These are phyloP conservation scores for Ascochyta viciae-villosae DNA, from an alignment of 2,329 filamentous ascomycete species.

Conservation along the genomic window DNA sequence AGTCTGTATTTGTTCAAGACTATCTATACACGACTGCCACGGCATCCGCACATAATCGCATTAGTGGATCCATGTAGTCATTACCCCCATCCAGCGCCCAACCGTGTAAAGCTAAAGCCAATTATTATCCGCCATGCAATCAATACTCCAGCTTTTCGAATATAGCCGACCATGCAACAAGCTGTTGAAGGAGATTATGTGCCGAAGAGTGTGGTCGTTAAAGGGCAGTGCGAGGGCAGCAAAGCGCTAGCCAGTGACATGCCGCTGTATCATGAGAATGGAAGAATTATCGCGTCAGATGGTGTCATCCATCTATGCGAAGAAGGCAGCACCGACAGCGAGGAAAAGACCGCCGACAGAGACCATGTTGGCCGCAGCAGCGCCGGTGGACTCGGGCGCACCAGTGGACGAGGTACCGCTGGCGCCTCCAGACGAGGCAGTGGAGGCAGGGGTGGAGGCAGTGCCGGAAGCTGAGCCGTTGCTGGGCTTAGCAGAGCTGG, in stretches of 20 bases:
- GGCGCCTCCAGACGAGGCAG: slow-evolving; percentile 9
- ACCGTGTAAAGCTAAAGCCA: slow-evolving; percentile 10
- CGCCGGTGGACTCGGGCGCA: slow-evolving; percentile 30
- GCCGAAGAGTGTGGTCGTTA: slow-evolving; percentile 21
- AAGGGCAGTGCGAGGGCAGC: slow-evolving; percentile 4
- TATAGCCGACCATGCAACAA: slow-evolving; percentile 22
- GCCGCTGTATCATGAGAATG: slow-evolving; percentile 16
- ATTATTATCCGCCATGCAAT: slow-evolving; percentile 21
- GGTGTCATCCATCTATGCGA: slow-evolving; percentile 30
- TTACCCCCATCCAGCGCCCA: slow-evolving; percentile 5
- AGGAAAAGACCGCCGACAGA: slow-evolving; percentile 40
- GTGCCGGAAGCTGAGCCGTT: slow-evolving; percentile 3
- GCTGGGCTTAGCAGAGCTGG: slow-evolving; percentile 5
- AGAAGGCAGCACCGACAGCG: slow-evolving; percentile 37
- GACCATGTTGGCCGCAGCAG: slow-evolving; percentile 35
- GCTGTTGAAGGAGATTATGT: slow-evolving; percentile 16
- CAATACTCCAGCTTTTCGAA: slow-evolving; percentile 19
- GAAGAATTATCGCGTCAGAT: not conserved
- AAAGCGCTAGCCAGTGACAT: not conserved
- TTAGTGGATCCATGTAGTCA: slow-evolving; percentile 25
- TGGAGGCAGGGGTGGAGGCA: slow-evolving; percentile 8
- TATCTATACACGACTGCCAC: slow-evolving; percentile 30
- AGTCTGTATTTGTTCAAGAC: slow-evolving; percentile 20
- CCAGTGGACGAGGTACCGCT: slow-evolving; percentile 18
- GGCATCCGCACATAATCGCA: slow-evolving; percentile 19